Percentiles rank a stretch among this genome's conserved stretches.
Evolutionary conservation across 768 basidiomycete genomes (phyloP).

Genomic region (Tricholoma furcatifolium): DNA sequence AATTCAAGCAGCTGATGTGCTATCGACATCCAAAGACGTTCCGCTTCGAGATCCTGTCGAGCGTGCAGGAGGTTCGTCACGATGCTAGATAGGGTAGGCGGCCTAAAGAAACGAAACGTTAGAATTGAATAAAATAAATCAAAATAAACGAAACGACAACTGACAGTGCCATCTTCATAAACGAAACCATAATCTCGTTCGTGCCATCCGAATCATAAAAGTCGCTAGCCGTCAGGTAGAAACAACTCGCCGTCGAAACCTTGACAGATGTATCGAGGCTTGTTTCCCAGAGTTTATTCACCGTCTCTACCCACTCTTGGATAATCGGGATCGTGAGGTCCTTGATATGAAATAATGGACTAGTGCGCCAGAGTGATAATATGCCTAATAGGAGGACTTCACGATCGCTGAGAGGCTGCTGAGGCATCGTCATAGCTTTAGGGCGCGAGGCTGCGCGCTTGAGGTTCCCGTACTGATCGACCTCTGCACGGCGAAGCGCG

Average conservation of each 20-base stretch:
- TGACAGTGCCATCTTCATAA: slow-evolving; percentile 50
- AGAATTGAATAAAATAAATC: background rate
- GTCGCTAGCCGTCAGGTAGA: slow-evolving; percentile 42
- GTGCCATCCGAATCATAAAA: slow-evolving; percentile 39
- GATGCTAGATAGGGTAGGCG: slow-evolving; percentile 46
- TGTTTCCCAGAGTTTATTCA: slow-evolving; percentile 58
- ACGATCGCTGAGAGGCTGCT: slow-evolving; percentile 61
- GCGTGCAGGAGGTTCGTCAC: slow-evolving; percentile 56
- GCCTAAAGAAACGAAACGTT: slow-evolving; percentile 28
- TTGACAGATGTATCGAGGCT: slow-evolving; percentile 66
- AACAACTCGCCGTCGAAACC: slow-evolving; percentile 52
- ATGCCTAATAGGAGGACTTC: slow-evolving; percentile 71
- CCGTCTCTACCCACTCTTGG: slow-evolving; percentile 44
- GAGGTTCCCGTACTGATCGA: slow-evolving; percentile 54
- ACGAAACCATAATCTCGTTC: slow-evolving; percentile 28
- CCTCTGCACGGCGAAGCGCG: slow-evolving; percentile 56
- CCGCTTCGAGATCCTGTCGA: slow-evolving; percentile 58
- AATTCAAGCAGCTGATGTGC: slow-evolving; percentile 59
- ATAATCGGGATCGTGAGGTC: slow-evolving; percentile 40
- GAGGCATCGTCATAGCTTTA: slow-evolving; percentile 52
- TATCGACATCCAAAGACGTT: slow-evolving; percentile 69
- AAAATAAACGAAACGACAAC: slow-evolving; percentile 14
- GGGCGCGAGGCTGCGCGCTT: slow-evolving; percentile 57
- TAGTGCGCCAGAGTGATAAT: slow-evolving; percentile 66
- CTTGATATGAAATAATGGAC: slow-evolving; percentile 52